Conservation (phyloP, 257 asterid genomes). For the Craterostigma plantagineum region DNA sequence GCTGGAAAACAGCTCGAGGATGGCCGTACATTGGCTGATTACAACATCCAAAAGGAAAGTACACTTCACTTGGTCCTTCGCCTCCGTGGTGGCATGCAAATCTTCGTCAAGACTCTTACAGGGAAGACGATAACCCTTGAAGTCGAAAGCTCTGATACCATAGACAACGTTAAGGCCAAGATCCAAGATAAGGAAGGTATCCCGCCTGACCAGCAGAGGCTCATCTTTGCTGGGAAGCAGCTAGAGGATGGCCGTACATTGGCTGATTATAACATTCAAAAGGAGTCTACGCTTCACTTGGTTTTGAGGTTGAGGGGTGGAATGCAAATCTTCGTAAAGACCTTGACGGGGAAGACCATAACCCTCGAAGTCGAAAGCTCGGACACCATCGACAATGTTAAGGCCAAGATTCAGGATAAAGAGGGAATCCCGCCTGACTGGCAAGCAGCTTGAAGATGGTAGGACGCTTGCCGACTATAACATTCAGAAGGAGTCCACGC, state of each 20-base stretch:
- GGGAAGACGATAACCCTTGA: conserved; percentile 21
- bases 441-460: neutral
- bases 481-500: neutral
- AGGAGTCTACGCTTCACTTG: conserved; percentile 27
- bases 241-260: conserved; percentile 26
- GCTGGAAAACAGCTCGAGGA: conserved; percentile 32
- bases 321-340: no score
- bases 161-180: no score
- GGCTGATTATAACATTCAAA: conserved; percentile 32
- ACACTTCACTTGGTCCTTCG: conserved; percentile 34
- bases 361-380: no score
- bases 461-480: neutral
- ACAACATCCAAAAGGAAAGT: conserved; percentile 27
- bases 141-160: no score
- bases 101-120: conserved; percentile 19
- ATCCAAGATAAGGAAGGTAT: no score
- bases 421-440: no score
- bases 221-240: conserved; percentile 9
- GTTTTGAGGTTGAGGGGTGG: conserved; percentile 17
- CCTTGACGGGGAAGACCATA: no score
- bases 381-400: no score
- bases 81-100: conserved; percentile 32
- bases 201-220: no score
- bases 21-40: conserved; percentile 25
- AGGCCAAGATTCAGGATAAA: no score